A percentile compares a stretch with the other conserved stretches of the same genome.
Evolutionary conservation across 2,329 filamentous ascomycete species (phyloP).

Genomic region (Tolypocladium inflatum): DNA sequence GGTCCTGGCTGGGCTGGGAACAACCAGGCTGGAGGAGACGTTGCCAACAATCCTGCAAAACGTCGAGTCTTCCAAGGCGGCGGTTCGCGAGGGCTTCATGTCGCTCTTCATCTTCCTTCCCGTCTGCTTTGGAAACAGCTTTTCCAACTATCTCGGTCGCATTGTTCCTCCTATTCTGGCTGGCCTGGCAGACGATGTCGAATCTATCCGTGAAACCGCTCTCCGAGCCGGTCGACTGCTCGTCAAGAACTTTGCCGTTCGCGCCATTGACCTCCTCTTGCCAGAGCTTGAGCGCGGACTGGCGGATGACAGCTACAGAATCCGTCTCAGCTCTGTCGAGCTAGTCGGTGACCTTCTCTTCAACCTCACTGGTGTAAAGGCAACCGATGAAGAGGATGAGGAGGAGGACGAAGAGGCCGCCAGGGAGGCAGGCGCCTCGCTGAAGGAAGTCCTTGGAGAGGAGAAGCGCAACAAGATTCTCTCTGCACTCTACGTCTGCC

Average conservation of each 20-base stretch:
- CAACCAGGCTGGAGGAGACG: constrained; percentile 85
- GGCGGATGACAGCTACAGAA: constrained; percentile 95
- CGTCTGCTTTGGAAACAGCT: constrained; percentile 97
- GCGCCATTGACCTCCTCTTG: constrained; percentile 85
- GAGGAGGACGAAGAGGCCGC: constrained; percentile 69
- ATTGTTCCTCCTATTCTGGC: constrained; percentile 94
- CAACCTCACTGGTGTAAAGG: constrained; percentile 91
- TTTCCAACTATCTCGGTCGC: constrained; percentile 86
- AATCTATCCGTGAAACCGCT: constrained; percentile 94
- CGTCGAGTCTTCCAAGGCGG: constrained; percentile 79
- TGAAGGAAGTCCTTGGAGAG: constrained; percentile 87
- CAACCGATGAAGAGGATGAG: constrained; percentile 65
- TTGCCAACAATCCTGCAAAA: constrained; percentile 94
- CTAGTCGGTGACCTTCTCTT: constrained; percentile 93
- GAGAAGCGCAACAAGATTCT: constrained; percentile 96
- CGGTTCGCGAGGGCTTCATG: constrained; percentile 97
- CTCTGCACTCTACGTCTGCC: constrained; percentile 94
- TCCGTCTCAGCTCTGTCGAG: constrained; percentile 96
- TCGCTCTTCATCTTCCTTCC: constrained; percentile 98
- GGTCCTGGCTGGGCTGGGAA: constrained; percentile 90
- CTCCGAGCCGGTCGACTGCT: constrained; percentile 85
- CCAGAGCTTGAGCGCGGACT: constrained; percentile 93
- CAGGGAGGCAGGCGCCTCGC: constrained; percentile 82
- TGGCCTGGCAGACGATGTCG: constrained; percentile 89
- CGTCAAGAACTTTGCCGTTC: constrained; percentile 96